Percentiles rank a stretch among this genome's conserved stretches.
Evolutionary conservation across 306 rosid species (phyloP).

Genomic region (Cucurbita moschata): DNA sequence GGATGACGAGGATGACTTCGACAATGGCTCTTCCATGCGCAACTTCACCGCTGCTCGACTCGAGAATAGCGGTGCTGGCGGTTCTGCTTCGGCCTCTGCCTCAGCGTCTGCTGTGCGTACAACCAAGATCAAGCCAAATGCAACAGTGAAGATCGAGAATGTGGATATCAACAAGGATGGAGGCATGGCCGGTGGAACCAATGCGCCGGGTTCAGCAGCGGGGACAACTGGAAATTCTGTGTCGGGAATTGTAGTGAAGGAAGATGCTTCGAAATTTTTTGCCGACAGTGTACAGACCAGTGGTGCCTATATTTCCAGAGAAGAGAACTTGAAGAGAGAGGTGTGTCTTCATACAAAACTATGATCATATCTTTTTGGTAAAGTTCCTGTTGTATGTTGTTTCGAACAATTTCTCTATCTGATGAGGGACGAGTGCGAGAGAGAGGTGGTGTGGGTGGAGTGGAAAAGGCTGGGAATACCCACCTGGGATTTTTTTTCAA

Average conservation of each 20-base stretch:
- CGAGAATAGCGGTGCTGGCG: conserved; percentile 22
- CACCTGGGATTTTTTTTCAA: background rate
- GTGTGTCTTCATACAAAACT: conserved; percentile 9
- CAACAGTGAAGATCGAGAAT: conserved; percentile 50
- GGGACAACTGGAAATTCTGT: conserved; percentile 17
- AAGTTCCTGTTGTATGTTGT: background rate
- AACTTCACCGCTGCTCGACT: conserved; percentile 74
- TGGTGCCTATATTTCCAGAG: conserved; percentile 91
- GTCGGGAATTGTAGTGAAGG: conserved; percentile 65
- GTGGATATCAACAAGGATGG: conserved; percentile 47
- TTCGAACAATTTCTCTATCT: background rate
- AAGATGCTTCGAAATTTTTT: conserved; percentile 64
- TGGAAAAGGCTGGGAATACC: background rate
- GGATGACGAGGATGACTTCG: conserved; percentile 57
- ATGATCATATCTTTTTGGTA: background rate
- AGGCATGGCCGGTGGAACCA: conserved; percentile 16
- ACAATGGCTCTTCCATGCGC: conserved; percentile 75
- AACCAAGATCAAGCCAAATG: conserved; percentile 46
- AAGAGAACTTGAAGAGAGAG: conserved; percentile 77
- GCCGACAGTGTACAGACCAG: conserved; percentile 88
- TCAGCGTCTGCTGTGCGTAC: conserved; percentile 24
- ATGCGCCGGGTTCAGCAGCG: conserved; percentile 14
- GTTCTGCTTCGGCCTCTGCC: conserved; percentile 23
- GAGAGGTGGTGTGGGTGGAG: background rate
- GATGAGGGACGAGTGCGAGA: background rate